These are phyloP conservation scores for Fusarium setosum DNA, from an alignment of 2,329 filamentous ascomycete species.

Conservation along the genomic window DNA sequence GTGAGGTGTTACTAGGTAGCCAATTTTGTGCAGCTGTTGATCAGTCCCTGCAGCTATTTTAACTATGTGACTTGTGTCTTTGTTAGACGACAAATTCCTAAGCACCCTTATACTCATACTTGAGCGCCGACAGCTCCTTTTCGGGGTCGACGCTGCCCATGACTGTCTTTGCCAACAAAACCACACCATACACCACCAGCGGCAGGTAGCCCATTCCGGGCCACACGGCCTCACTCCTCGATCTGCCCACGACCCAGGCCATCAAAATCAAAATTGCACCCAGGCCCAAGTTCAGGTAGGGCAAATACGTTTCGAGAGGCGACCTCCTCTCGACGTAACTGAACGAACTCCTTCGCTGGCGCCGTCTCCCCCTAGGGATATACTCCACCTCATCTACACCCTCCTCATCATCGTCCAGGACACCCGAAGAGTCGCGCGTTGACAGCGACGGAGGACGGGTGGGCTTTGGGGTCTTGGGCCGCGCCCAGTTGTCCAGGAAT, in stretches of 20 bases:
- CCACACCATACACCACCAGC: slow-evolving; percentile 68
- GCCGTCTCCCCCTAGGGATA: slow-evolving; percentile 22
- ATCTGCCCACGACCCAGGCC: slow-evolving; percentile 53
- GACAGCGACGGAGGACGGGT: slow-evolving; percentile 39
- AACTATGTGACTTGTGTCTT: neutral
- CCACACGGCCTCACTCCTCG: slow-evolving; percentile 49
- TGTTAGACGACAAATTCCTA: slow-evolving; percentile 44
- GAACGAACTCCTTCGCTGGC: slow-evolving; percentile 35
- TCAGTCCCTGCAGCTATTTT: neutral
- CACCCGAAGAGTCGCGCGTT: slow-evolving; percentile 20
- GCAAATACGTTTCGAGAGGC: slow-evolving; percentile 69
- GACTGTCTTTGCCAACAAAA: slow-evolving; percentile 71
- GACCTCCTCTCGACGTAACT: slow-evolving; percentile 40
- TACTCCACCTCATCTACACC: slow-evolving; percentile 25
- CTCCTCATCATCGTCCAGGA: slow-evolving; percentile 28
- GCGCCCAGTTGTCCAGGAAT: slow-evolving; percentile 59
- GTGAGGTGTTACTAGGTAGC: slow-evolving; percentile 1
- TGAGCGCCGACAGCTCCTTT: slow-evolving; percentile 69
- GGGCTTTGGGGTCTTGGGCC: slow-evolving; percentile 38
- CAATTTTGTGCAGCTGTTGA: neutral
- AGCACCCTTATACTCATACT: slow-evolving; percentile 76
- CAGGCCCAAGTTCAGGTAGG: slow-evolving; percentile 70
- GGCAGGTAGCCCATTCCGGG: slow-evolving; percentile 64
- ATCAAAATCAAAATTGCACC: slow-evolving; percentile 62
- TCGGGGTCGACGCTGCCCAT: slow-evolving; percentile 78